A percentile compares a stretch with the other conserved stretches of the same genome.
Conservation (phyloP, 805 yeast genomes). For the Candida peoriensis region DNA sequence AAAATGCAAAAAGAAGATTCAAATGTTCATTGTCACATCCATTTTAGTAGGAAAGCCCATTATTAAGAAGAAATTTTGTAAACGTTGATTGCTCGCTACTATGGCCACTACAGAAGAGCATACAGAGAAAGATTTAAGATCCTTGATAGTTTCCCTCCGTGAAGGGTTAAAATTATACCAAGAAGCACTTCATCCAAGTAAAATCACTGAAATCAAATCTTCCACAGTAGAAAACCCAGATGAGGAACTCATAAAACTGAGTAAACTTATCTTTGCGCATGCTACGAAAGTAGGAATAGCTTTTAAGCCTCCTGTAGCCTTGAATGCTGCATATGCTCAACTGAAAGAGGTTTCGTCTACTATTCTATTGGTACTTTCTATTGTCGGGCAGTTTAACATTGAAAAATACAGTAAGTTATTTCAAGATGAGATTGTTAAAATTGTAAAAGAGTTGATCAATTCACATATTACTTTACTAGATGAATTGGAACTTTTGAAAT, state of each 20-base stretch:
- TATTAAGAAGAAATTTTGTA: no score
- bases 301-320: slow-evolving; percentile 53
- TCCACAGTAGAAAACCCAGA: slow-evolving; percentile 9
- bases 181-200: no score
- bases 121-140: background rate
- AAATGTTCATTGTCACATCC: no score
- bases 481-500: slow-evolving; percentile 21
- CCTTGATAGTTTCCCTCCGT: background rate
- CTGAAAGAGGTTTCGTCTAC: slow-evolving; percentile 41
- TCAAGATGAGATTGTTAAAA: slow-evolving; percentile 16
- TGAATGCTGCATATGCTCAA: slow-evolving; percentile 45
- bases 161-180: background rate
- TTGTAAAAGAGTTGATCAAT: slow-evolving; percentile 13
- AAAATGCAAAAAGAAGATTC: no score
- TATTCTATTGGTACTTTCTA: slow-evolving; percentile 39
- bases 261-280: slow-evolving; percentile 63
- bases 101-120: no score
- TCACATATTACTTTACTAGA: slow-evolving; percentile 17
- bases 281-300: slow-evolving; percentile 72
- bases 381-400: slow-evolving; percentile 34
- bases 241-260: slow-evolving; percentile 54
- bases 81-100: no score
- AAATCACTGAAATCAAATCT: background rate
- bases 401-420: slow-evolving; percentile 31
- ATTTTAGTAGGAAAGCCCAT: no score